These are phyloP conservation scores for Hibiscus trionum DNA, from an alignment of 345 rosid species.

Conservation along the genomic window DNA sequence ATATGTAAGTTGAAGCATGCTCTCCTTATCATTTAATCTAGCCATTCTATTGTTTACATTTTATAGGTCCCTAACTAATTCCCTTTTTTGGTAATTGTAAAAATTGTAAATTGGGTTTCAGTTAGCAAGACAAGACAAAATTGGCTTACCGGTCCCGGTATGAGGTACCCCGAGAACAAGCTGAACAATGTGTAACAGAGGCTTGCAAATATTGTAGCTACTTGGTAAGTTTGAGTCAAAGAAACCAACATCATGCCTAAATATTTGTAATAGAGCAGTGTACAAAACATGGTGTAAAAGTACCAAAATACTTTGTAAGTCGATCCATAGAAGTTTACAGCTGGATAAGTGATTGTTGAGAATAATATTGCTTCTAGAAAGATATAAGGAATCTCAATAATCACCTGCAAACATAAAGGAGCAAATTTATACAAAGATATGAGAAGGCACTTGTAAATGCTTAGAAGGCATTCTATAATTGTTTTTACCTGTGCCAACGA, in stretches of 20 bases:
- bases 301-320: constrained; percentile 37
- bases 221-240: constrained; percentile 29
- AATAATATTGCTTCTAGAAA: constrained; percentile 30
- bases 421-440: neutral
- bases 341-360: constrained; percentile 30
- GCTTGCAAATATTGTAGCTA: constrained; percentile 27
- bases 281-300: constrained; percentile 34
- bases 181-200: constrained; percentile 21
- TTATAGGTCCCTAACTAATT: neutral
- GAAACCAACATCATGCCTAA: constrained; percentile 44
- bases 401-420: constrained; percentile 20
- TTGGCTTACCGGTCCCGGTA: constrained; percentile 38
- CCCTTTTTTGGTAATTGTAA: neutral
- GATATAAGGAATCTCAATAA: constrained; percentile 38
- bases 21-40: neutral
- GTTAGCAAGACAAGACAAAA: neutral
- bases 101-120: neutral
- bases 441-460: neutral
- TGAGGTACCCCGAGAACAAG: constrained; percentile 41
- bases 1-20: neutral
- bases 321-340: constrained; percentile 29
- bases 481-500: constrained; percentile 50
- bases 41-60: neutral
- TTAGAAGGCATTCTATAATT: neutral
- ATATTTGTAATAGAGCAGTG: constrained; percentile 35